Base-by-base conservation (phyloP, 116 monocot species). In the Thalassia testudinum region DNA sequence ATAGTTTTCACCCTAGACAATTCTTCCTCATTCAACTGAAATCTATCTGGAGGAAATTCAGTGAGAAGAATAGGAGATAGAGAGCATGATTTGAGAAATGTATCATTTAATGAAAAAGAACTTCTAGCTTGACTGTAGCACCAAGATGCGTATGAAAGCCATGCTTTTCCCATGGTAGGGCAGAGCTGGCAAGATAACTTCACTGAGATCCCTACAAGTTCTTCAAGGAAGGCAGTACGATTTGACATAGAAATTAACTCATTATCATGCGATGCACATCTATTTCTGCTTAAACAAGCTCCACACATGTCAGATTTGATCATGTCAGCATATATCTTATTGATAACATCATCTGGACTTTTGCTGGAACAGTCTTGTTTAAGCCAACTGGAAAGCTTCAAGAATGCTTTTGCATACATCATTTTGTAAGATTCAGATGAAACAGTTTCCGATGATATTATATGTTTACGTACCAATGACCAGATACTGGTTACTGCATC, bases 81-180 rank as follows among this genome's bases (percentile, higher is more conserved):
- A 43, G 72, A 67, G 58, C 72, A 81, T 34, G 69, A 54, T 45
- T 66, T 65, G 27, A 78, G 72, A 71, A 58, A 25, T 58, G 62
- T 42, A 56, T 50, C 84, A 45, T 38, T 20, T 42, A 37, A 64
- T 3, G 45, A 45, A 45, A 69, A 53, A 54, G 76, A 87, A 28
- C 57, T 69, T 57, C 42, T 78, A 19, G 81, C 95, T 69, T 85
- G 88, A 64, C 37, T 43, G 66, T 79, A 81, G 70, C 95, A 95
- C 95, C 95, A 95, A 63, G 95, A 81, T 57, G 85, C 85, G 81
- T 95, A 95, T 70, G 81, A 71, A 50, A 88, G 73, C 95, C 95
- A 95, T 62, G 88, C 40, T 59, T 88, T 95, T 50, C 81, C 69
- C 81, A 88, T 71, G 6, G 47, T 57, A 20, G 95, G 81, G 47